Evolutionary conservation across 371 early-diverging fungal genomes (phyloP).

Genomic region (Saksenaea oblongispora): DNA sequence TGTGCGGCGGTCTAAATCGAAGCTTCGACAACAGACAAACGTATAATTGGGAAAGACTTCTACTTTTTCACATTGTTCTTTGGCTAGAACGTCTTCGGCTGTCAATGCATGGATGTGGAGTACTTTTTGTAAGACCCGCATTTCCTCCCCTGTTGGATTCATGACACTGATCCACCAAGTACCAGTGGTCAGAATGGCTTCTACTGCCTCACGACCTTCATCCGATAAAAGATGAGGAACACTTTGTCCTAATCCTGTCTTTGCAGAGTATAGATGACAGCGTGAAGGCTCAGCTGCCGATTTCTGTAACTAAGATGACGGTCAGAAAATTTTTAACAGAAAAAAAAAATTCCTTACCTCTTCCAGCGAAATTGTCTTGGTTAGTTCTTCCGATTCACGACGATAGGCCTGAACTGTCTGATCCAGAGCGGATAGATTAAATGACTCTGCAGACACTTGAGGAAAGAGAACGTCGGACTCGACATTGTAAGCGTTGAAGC

Average conservation of each 20-base stretch:
- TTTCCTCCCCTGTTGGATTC: conserved; percentile 79
- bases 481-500: conserved; percentile 15
- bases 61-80: conserved; percentile 77
- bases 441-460: conserved; percentile 17
- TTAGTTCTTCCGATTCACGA: neutral
- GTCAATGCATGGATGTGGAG: conserved; percentile 77
- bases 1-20: conserved; percentile 62
- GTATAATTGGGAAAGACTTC: conserved; percentile 72
- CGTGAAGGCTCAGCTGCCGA: neutral
- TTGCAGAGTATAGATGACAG: neutral
- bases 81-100: conserved; percentile 69
- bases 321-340: neutral
- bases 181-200: conserved; percentile 44
- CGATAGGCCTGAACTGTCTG: conserved; percentile 16
- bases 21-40: conserved; percentile 68
- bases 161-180: conserved; percentile 90
- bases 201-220: conserved; percentile 37
- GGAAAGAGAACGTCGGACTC: conserved; percentile 42
- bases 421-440: conserved; percentile 34
- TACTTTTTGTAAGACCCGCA: conserved; percentile 70
- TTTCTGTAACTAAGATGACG: neutral
- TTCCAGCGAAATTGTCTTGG: neutral
- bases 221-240: conserved; percentile 26
- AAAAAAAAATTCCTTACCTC: neutral
- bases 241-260: neutral